Conservation (phyloP, 2,329 filamentous ascomycete species). For the Aspergillus sp. region DNA sequence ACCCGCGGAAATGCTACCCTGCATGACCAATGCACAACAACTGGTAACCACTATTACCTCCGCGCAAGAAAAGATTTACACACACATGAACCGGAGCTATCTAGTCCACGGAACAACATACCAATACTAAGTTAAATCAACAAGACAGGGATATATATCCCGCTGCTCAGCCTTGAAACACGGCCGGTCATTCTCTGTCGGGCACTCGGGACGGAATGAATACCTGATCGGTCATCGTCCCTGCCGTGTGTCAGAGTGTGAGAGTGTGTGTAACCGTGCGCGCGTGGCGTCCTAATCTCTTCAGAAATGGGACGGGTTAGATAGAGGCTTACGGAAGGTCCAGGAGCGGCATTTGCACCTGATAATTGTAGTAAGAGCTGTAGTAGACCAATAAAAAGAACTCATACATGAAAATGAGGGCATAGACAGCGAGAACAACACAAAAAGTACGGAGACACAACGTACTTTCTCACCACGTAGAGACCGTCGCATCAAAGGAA, state of each 20-base stretch:
- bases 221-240: no score
- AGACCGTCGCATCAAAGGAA: neutral
- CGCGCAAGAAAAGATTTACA: neutral
- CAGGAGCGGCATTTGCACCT: no score
- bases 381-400: no score
- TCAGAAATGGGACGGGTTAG: no score
- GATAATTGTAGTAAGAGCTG: no score
- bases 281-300: no score
- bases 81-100: neutral
- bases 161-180: neutral
- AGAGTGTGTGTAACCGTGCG: no score
- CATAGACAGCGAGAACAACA: no score
- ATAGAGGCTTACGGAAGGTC: no score
- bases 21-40: neutral
- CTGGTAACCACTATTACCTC: neutral
- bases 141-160: neutral
- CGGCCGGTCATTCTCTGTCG: neutral
- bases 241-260: no score
- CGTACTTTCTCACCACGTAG: neutral
- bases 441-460: neutral
- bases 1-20: neutral
- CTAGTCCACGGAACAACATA: neutral
- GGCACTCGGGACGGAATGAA: no score
- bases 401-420: no score
- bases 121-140: neutral